Base-by-base conservation (phyloP, 768 basidiomycete genomes). In the Auricularia sp. region DNA sequence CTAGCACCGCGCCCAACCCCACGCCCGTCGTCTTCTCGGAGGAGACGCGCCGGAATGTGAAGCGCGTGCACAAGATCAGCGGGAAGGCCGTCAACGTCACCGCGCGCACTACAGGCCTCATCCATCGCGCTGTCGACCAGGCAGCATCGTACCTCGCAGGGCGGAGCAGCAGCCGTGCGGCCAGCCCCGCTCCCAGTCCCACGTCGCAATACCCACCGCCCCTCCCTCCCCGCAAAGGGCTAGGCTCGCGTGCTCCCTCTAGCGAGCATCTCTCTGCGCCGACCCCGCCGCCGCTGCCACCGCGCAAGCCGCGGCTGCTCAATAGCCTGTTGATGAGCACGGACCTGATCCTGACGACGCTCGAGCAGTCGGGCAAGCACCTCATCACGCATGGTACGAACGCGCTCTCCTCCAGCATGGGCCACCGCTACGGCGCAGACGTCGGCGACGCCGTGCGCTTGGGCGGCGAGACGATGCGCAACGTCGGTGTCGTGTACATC, bases 401-500 rank as follows among this genome's bases (percentile, higher is more conserved):
- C 54, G 74, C 79, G 16, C 68, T 86, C 3, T 81, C 82, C 0
- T 75, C 76, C 7, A 80, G 82, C 36, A 75, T 86, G 45, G 81
- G 79, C 18, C 86, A 87, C 72, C 85, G 83, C 68, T 89, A 87
- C 70, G 90, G 89, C 2, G 71, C 81, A 0, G 84, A 87, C 62
- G 87, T 85, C 6, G 86, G 79, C 10, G 78, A 85, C 56, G 83
- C 80, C 21, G 83, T 85, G 1, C 73, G 80, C 61, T 75, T 88
- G 63, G 75, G 87, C 65, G 83, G 86, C 5, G 85, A 84, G 7
- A 84, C 86, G 0, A 86, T 85, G 39, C 78, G 83, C 66, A 91
- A 92, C 74, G 83, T 89, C 13, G 86, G 82, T 3, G 77, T 91
- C 44, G 86, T 92, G 24, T 92, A 91, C 73, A 81, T 92, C 47